Conservation (phyloP, 2,329 filamentous ascomycete genomes). For the Diplodia intermedia region DNA sequence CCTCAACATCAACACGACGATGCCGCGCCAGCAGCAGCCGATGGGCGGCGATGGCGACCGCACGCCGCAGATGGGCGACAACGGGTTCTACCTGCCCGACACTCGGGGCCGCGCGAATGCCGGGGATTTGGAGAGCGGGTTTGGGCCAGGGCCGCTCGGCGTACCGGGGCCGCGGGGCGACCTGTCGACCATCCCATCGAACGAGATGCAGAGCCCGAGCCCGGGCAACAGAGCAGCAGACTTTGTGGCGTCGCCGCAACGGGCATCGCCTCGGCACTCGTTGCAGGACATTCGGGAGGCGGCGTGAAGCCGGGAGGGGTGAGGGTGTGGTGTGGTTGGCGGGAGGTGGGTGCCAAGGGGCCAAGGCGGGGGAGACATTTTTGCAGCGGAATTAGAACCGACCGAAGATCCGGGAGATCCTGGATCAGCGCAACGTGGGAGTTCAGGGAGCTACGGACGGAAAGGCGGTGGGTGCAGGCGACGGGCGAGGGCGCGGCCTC, state of each 20-base stretch:
- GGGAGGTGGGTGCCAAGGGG: not conserved
- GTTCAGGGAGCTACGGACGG: not conserved
- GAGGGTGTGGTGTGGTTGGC: not conserved
- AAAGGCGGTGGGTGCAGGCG: not conserved
- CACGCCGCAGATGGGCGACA: conserved; percentile 23
- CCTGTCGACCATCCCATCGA: conserved; percentile 25
- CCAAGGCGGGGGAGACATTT: conserved; percentile 4
- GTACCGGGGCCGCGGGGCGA: conserved; percentile 10
- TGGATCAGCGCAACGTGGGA: conserved; percentile 16
- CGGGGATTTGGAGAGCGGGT: conserved; percentile 27
- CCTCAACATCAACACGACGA: conserved; percentile 16
- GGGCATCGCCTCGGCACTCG: conserved; percentile 17
- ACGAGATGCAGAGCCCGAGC: conserved; percentile 9
- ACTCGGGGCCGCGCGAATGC: not conserved
- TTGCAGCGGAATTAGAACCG: not conserved
- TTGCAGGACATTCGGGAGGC: conserved; percentile 23
- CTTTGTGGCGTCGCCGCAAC: conserved; percentile 20
- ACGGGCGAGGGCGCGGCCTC: not conserved
- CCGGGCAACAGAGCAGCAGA: conserved; percentile 5
- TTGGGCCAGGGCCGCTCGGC: not conserved
- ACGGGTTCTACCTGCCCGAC: conserved; percentile 13
- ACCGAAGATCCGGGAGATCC: conserved; percentile 22
- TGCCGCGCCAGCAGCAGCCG: not conserved
- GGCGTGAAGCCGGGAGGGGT: not conserved
- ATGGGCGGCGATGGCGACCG: conserved; percentile 12